Base-by-base conservation (phyloP, 108 stramenopile species). In the Fragilariopsis cylindrus region DNA sequence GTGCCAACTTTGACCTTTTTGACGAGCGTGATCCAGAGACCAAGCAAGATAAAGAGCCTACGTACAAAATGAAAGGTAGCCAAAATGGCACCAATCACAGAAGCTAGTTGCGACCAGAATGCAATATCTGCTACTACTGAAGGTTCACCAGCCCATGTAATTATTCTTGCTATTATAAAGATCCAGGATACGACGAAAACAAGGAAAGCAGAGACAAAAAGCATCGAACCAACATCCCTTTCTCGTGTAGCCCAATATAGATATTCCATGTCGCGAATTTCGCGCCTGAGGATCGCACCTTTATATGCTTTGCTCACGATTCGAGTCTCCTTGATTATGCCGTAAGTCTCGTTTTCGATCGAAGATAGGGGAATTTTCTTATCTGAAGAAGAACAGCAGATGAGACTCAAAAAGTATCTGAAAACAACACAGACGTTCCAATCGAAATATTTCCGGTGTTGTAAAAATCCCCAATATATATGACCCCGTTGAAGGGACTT, bases 241-340 rank as follows among this genome's bases (percentile, higher is more conserved):
- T 82, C 81, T 3, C 45, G 57, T 16, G 77, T 75, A n/a, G 81
- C 77, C 57, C 65, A 70, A 55, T 78, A 70, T 69, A 82, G 55
- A 8, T 57, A 50, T 46, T 70, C 44, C 11, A 82, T 41, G 44
- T 82, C 81, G 3, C 45, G 69, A 57, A 75, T 67, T 56, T 75
- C 62, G 11, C 81, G 81, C 54, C 60, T 72, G 2, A 82, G 55
- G 48, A 75, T 52, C 2, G 7, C 8, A 16, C 58, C 53, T 15
- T 65, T 65, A 30, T 71, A 46, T 16, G 16, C 30, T 11, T 55
- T 52, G 40, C 76, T 78, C 3, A 82, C 19, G 0, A 50, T 40
- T 46, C 48, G 42, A 15, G 69, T 52, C 42, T 77, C 72, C n/a
- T 58, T 56, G 11, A 75, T 46, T 48, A 82, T 74, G 49, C 70